Percentiles rank a stretch among this genome's conserved stretches.
Conservation (phyloP, 768 basidiomycete species). For the Boletus reticulatus region DNA sequence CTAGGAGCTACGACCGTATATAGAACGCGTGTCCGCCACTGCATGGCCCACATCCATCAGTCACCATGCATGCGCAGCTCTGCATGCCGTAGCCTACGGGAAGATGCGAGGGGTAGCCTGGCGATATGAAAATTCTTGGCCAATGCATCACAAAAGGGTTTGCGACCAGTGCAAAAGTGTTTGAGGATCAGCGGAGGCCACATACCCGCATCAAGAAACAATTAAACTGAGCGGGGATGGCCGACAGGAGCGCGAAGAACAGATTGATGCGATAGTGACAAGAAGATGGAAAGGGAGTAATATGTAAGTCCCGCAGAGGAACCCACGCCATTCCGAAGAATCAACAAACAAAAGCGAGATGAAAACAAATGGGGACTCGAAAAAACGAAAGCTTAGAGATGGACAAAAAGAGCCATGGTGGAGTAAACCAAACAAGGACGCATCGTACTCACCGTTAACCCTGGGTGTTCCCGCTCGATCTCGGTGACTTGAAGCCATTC, state of each 20-base stretch:
- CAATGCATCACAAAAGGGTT: constrained; percentile 10
- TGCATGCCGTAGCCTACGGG: constrained; percentile 26
- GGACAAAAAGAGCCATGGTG: background rate
- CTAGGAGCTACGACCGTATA: constrained; percentile 12
- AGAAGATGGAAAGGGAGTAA: constrained; percentile 7
- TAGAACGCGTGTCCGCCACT: constrained; percentile 21
- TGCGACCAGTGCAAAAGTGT: constrained; percentile 1
- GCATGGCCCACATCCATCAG: constrained; percentile 27
- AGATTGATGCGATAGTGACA: constrained; percentile 1
- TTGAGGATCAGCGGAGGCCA: constrained; percentile 6
- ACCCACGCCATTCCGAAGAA: constrained; percentile 14
- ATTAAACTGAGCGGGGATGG: constrained; percentile 7
- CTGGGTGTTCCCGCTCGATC: constrained; percentile 24
- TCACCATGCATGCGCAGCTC: constrained; percentile 26
- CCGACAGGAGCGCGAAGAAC: constrained; percentile 2
- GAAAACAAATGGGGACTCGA: constrained; percentile 7
- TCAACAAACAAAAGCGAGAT: constrained; percentile 5
- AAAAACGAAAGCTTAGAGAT: background rate
- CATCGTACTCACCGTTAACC: constrained; percentile 26
- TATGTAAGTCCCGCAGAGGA: background rate
- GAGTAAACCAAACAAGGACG: constrained; percentile 5
- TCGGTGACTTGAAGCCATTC: constrained; percentile 36
- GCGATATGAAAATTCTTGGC: constrained; percentile 16
- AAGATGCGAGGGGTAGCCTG: constrained; percentile 19
- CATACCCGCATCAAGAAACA: constrained; percentile 14